Conservation (phyloP, 192 early-diverging fungal species). For the Blastocladiella britannica region DNA sequence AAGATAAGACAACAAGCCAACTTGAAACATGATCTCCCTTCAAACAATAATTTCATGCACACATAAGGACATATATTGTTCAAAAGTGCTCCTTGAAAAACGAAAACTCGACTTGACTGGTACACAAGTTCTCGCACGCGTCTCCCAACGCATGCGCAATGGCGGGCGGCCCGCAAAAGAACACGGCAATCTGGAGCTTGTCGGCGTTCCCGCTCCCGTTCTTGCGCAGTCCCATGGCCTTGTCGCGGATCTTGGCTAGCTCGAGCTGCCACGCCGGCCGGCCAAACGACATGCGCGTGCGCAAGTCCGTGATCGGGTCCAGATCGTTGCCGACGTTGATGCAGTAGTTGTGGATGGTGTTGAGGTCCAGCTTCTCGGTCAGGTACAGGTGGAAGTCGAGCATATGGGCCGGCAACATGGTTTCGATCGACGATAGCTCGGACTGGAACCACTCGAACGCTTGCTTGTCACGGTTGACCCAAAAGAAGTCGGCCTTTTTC, state of each 20-base stretch:
- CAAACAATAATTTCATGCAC: too few relatives aligned
- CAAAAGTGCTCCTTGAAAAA: neutral
- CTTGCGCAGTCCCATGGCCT: conserved; percentile 25
- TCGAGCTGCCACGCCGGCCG: conserved; percentile 24
- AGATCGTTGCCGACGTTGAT: conserved; percentile 25
- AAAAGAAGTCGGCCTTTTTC: conserved; percentile 56
- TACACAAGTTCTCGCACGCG: neutral
- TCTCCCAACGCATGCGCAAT: neutral
- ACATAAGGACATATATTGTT: too few relatives aligned
- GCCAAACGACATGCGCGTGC: conserved; percentile 20
- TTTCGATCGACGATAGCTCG: conserved; percentile 38
- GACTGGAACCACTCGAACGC: conserved; percentile 70
- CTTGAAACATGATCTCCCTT: too few relatives aligned
- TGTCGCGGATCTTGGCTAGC: conserved; percentile 18
- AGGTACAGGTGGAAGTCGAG: conserved; percentile 47
- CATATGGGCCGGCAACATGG: conserved; percentile 31
- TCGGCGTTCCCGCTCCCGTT: conserved; percentile 40
- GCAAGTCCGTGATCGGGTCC: conserved; percentile 24
- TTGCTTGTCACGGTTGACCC: conserved; percentile 50
- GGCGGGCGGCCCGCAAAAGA: conserved; percentile 45
- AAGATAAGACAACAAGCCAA: too few relatives aligned
- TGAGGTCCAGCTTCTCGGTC: conserved; percentile 40
- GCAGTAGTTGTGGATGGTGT: conserved; percentile 38
- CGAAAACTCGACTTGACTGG: neutral
- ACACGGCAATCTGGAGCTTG: conserved; percentile 3